A percentile compares a stretch with the other conserved stretches of the same genome.
phyloP scores from a whole-genome alignment of 2,329 filamentous ascomycete genomes.

The Fusarium odoratissimum region DNA sequence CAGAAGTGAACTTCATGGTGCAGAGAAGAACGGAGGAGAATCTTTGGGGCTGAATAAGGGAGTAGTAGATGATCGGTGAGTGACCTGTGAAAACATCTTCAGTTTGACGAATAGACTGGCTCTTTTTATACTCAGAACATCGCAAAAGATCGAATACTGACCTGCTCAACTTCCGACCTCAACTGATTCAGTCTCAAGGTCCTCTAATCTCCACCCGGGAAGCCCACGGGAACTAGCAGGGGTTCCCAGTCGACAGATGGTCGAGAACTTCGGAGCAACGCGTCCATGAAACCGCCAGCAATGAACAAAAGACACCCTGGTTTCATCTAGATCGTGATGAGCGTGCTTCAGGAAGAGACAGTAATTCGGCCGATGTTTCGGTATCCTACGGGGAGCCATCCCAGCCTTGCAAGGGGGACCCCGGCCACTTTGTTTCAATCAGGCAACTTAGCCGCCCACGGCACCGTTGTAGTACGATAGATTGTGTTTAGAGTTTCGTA shows the following conservation, averaged over 20 bases:
- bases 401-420: background rate
- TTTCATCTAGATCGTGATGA: background rate
- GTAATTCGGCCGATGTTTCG: constrained; percentile 15
- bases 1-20: constrained; percentile 40
- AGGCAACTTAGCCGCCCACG: background rate
- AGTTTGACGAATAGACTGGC: background rate
- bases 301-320: background rate
- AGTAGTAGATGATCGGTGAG: background rate
- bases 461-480: background rate
- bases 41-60: background rate
- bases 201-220: constrained; percentile 12
- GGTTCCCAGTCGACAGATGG: background rate
- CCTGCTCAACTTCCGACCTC: background rate
- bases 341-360: background rate
- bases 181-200: background rate
- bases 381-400: background rate
- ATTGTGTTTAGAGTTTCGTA: constrained; percentile 9
- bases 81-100: background rate
- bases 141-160: background rate
- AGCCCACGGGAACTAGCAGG: constrained; percentile 28
- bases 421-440: constrained; percentile 11
- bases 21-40: background rate
- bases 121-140: constrained; percentile 8
- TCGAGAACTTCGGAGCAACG: constrained; percentile 1
- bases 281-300: constrained; percentile 6